Conservation (phyloP, 192 early-diverging fungal species). For the Gryganskiella cystojenkinii region DNA sequence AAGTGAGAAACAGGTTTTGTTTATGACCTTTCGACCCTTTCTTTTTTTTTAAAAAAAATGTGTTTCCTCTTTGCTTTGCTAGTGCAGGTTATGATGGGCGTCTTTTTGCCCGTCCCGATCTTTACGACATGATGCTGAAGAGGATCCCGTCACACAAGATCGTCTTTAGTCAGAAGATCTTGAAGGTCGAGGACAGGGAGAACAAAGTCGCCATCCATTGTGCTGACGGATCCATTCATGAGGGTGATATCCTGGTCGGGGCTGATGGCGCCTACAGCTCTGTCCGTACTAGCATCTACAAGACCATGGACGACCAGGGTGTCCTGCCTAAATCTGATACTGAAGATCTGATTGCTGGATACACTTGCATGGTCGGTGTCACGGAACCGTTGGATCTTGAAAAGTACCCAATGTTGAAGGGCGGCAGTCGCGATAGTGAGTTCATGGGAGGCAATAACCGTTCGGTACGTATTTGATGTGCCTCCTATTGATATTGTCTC, state of each 20-base stretch:
- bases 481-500: too few relatives aligned
- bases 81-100: background rate
- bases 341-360: background rate
- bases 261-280: background rate
- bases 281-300: background rate
- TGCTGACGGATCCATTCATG: background rate
- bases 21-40: too few relatives aligned
- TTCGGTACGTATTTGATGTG: too few relatives aligned
- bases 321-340: background rate
- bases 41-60: too few relatives aligned
- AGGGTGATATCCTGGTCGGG: background rate
- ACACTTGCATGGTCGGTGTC: background rate
- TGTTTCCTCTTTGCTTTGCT: background rate
- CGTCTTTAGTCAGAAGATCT: background rate
- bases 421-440: background rate
- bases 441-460: too few relatives aligned
- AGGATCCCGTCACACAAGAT: background rate
- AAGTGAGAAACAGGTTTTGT: too few relatives aligned
- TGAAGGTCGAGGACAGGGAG: background rate
- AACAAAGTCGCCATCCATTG: background rate
- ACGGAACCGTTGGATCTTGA: background rate
- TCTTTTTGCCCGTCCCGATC: background rate
- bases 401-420: background rate
- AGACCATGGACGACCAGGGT: background rate
- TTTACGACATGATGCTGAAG: background rate